Evolutionary conservation across 2,329 filamentous ascomycete genomes (phyloP), one percentile per base, ranked within the genome.

Genomic region (Colletotrichum lini): DNA sequence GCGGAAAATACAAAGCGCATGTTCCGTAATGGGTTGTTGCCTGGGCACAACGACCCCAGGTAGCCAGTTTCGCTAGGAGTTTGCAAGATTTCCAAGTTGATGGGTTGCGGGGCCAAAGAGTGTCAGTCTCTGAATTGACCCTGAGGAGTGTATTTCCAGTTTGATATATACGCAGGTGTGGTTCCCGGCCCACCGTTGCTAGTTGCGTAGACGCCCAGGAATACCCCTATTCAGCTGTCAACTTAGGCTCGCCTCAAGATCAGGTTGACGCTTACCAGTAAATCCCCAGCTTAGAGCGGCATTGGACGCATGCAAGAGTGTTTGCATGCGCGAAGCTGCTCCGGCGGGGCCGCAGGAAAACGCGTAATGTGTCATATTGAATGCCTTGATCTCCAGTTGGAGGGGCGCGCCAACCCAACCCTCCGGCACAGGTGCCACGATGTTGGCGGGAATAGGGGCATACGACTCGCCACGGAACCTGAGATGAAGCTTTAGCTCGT

Each of bases 171-270:
- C 3, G 84, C 85, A 4, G 82, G 80, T 42, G 83, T 82, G 2
- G 74, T 80, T 2, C 81, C 83, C 13, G 80, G 76, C 2, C 81
- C 81, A 0, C 86, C 87, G 73, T 89, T 89, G 38, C 79, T 86
- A 4, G 87, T 89, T 50, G 83, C 84, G 75, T 88, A 89, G 1
- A 84, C 81, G 0, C 87, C 87, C 0, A 90, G 72, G 23, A 89
- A 77, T 1, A 83, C 82, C 0, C 87, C 87, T 82, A 73, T 77
- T 44, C 15, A 35, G 21, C 3, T n/a, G 35, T 60, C 35, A 71
- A 57, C 23, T 40, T 13, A 45, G 53, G 56, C 23, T 45, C 13
- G n/a, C 4, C 35, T 47, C 18, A n/a, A 26, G 49, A 16, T n/a
- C 15, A 9, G 3, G 40, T 40, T 13, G 59, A 10, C 30, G 75